phyloP scores from a whole-genome alignment of 2,329 filamentous ascomycete species.

The Fusarium chaquense region DNA sequence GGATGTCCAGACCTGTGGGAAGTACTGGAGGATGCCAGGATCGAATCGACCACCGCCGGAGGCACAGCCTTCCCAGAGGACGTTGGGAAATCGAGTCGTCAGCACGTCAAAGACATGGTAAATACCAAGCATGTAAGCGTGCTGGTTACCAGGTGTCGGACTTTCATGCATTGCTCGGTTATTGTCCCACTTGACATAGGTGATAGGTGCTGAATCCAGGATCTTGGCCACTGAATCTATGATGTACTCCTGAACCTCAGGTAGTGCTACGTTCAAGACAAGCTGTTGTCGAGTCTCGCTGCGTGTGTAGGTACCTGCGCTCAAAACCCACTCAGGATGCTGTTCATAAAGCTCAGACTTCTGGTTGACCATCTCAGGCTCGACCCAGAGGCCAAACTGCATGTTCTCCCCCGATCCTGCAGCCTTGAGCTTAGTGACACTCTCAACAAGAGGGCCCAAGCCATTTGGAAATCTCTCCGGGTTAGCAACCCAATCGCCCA shows the following conservation, averaged over 20 bases:
- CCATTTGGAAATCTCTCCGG: constrained; percentile 69
- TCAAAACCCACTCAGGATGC: constrained; percentile 74
- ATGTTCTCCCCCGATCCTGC: constrained; percentile 61
- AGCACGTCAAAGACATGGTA: constrained; percentile 72
- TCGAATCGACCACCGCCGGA: constrained; percentile 75
- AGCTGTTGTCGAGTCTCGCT: constrained; percentile 69
- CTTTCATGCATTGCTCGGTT: constrained; percentile 74
- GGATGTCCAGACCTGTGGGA: constrained; percentile 74
- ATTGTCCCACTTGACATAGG: constrained; percentile 77
- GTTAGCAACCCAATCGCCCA: constrained; percentile 74
- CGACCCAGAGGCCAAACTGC: constrained; percentile 74
- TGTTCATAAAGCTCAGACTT: constrained; percentile 70
- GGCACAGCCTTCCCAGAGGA: constrained; percentile 75
- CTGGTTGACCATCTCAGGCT: constrained; percentile 76
- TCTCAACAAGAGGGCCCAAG: constrained; percentile 62
- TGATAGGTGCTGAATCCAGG: constrained; percentile 64
- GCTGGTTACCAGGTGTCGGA: constrained; percentile 63
- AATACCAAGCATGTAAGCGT: constrained; percentile 72
- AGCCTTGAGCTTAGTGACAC: constrained; percentile 63
- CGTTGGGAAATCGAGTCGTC: constrained; percentile 69
- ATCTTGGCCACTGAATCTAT: constrained; percentile 67
- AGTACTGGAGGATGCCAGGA: constrained; percentile 72
- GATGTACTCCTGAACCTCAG: constrained; percentile 73
- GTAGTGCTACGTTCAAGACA: constrained; percentile 70
- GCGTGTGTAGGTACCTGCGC: constrained; percentile 67